Evolutionary conservation across 129 eudicot species (phyloP), one percentile per base, ranked within the genome.

Genomic region (Escallonia herrerae): DNA sequence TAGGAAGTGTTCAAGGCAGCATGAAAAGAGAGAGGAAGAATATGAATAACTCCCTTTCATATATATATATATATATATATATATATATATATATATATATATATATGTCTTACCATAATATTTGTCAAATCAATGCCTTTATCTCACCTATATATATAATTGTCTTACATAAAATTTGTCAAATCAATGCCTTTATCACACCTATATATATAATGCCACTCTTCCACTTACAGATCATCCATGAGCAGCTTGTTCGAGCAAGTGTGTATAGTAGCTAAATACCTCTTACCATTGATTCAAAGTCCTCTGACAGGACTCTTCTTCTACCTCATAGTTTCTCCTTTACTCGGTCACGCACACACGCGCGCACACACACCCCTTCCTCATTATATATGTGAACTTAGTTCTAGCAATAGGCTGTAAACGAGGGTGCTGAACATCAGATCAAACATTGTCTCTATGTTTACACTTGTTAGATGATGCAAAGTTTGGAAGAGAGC

Each of bases 401-500:
- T 38, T 2, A 12, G 7, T 13, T 22, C 33, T 22, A 22, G 33
- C 33, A 22, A 22, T 1, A 22, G 33, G 33, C 33, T 0, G 33
- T 22, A 22, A 0, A 22, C 33, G 33, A 22, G 33, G 33, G 33
- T 22, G 33, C 1, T 22, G 33, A 22, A 22, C 33, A 22, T 22
- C 33, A 53, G 13, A 47, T 58, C 37, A 42, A 65, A 43, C 6
- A 4, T 6, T n/a, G 7, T 50, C 41, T 5, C 13, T 39, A 7
- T 40, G 12, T 40, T 11, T 48, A 5, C 48, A 9, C 2, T 4
- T 45, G 22, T 43, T 49, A 22, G 40, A 40, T 15, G 39, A 49
- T 46, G 14, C 8, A 56, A 47, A 39, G 5, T 6, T 12, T 3
- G 12, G 33, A 15, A 43, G 96, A 79, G 98, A 93, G 98, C 98